A percentile compares a stretch with the other conserved stretches of the same genome.
These are phyloP conservation scores for Pseudogymnoascus sp. DNA, from an alignment of 2,329 filamentous ascomycete species.

Conservation along the genomic window DNA sequence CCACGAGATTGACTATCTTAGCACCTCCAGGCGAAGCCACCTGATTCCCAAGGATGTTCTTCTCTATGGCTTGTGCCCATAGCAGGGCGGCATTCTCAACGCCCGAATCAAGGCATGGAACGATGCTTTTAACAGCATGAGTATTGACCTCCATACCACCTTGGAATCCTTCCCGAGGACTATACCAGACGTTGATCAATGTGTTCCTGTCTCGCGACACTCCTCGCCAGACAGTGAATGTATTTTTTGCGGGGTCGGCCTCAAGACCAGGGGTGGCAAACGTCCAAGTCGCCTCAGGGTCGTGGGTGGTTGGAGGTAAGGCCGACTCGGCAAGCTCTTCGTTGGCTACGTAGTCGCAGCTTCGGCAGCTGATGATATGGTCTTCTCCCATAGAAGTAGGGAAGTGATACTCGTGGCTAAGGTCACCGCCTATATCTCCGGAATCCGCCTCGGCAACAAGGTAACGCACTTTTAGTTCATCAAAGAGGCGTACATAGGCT, in stretches of 20 bases:
- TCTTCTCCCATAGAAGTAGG: slow-evolving; percentile 76
- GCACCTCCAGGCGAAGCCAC: background rate
- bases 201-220: slow-evolving; percentile 60
- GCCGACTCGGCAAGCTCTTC: slow-evolving; percentile 64
- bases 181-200: slow-evolving; percentile 58
- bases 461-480: slow-evolving; percentile 75
- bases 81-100: slow-evolving; percentile 50
- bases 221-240: slow-evolving; percentile 47
- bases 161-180: background rate
- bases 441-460: slow-evolving; percentile 83
- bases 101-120: slow-evolving; percentile 62
- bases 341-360: slow-evolving; percentile 72
- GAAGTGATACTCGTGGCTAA: slow-evolving; percentile 94
- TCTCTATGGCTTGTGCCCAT: slow-evolving; percentile 34
- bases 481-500: slow-evolving; percentile 70
- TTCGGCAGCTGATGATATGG: slow-evolving; percentile 64
- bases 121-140: slow-evolving; percentile 56
- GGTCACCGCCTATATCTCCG: slow-evolving; percentile 86
- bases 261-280: background rate
- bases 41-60: background rate
- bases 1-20: slow-evolving; percentile 32
- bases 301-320: slow-evolving; percentile 4
- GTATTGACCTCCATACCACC: slow-evolving; percentile 40
- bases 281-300: background rate
- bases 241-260: background rate